A percentile compares a stretch with the other conserved stretches of the same genome.
Evolutionary conservation across 805 yeast species (phyloP).

Genomic region (Kluyveromyces dobzhanskii): DNA sequence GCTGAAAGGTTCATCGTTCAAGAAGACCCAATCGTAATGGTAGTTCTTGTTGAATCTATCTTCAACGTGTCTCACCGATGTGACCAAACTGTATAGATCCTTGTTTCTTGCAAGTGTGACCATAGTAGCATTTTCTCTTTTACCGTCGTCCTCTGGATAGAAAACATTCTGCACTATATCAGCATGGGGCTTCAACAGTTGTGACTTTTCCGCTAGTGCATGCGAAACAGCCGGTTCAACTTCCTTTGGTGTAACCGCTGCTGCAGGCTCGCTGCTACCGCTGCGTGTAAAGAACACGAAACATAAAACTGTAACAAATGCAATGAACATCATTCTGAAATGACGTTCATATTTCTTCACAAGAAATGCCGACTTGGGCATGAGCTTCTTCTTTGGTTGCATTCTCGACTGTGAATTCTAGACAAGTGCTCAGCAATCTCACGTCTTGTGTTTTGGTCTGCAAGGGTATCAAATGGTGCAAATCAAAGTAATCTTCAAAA

Average conservation of each 20-base stretch:
- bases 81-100: slow-evolving; percentile 49
- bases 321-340: slow-evolving; percentile 17
- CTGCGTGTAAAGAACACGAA: slow-evolving; percentile 7
- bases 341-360: slow-evolving; percentile 23
- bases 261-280: too few relatives aligned
- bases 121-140: slow-evolving; percentile 52
- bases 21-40: slow-evolving; percentile 72
- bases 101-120: slow-evolving; percentile 62
- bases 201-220: background rate
- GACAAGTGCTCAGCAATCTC: too few relatives aligned
- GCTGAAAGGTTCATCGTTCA: slow-evolving; percentile 60
- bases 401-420: too few relatives aligned
- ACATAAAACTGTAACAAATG: slow-evolving; percentile 13
- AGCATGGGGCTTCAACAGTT: slow-evolving; percentile 19
- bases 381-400: slow-evolving; percentile 21
- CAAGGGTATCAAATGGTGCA: too few relatives aligned
- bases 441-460: too few relatives aligned
- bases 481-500: too few relatives aligned
- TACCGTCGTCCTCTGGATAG: slow-evolving; percentile 27
- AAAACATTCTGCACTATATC: slow-evolving; percentile 24
- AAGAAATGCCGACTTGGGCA: slow-evolving; percentile 26
- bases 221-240: background rate
- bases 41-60: slow-evolving; percentile 54
- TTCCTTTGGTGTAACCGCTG: background rate
- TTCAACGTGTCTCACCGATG: slow-evolving; percentile 55